Evolutionary conservation across 2,329 filamentous ascomycete species (phyloP), one percentile per base, ranked within the genome.

Genomic region (Pyrenophora seminiperda): DNA sequence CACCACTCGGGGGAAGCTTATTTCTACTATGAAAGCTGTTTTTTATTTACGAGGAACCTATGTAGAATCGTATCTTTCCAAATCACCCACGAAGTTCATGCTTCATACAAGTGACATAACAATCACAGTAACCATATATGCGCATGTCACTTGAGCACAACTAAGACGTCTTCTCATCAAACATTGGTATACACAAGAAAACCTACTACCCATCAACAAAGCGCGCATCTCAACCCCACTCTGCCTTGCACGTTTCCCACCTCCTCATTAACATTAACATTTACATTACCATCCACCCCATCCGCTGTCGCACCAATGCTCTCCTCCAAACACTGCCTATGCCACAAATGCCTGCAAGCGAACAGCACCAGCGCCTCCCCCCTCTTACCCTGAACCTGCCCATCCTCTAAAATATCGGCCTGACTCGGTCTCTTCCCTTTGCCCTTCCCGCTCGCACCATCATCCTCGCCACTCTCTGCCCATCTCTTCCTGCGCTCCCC

Each of bases 361-460:
- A 75, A 75, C 19, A 75, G 54, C 2, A 75, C 65, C 20, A 75
- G 19, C 27, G 22, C 56, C 32, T 13, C 56, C 42, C 14, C 41
- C 29, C 37, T 49, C 31, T 46, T 24, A 5, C 7, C 40, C 14
- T 37, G 51, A 22, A 45, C 45, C 7, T 46, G 47, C 13, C 34
- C 39, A 1, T 50, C 48, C 11, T 44, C 47, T 13, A 52, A 5
- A 4, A 56, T 43, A 29, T 57, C 47, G 2, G 41, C 46, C 27
- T 53, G 48, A 34, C 42, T 57, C 13, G 20, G 40, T 24, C 46
- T 59, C 18, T 62, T 65, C 29, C 52, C 61, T 34, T 61, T 76
- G 63, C 77, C 61, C 77, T 81, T 65, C 80, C 81, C 47, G 50
- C 73, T 74, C 22, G 73, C 50, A 2, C 53, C 56, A 47, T 73